phyloP scores from a whole-genome alignment of 768 basidiomycete species.

The Mycena alexandri region DNA sequence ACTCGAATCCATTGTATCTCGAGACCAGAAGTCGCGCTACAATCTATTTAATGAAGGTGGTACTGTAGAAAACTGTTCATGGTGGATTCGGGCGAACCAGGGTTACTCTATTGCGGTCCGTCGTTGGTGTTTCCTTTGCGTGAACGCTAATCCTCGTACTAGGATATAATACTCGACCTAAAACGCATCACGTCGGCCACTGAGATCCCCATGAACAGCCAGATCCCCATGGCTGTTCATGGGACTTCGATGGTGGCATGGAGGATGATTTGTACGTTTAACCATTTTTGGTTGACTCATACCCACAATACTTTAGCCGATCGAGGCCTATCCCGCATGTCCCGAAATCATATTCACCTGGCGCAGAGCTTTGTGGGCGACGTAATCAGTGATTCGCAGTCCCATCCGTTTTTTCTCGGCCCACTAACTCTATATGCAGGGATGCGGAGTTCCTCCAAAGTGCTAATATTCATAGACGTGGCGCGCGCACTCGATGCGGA shows the following conservation, averaged over 20 bases:
- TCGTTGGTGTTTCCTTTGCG: background rate
- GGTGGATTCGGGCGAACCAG: constrained; percentile 82
- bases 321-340: constrained; percentile 74
- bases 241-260: constrained; percentile 70
- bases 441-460: constrained; percentile 67
- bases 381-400: constrained; percentile 65
- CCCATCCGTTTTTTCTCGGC: background rate
- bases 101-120: constrained; percentile 62
- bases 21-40: constrained; percentile 65
- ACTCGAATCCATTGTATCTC: constrained; percentile 63
- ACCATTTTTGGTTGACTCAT: background rate
- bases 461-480: constrained; percentile 79
- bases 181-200: constrained; percentile 60
- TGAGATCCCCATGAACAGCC: constrained; percentile 58
- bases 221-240: constrained; percentile 68
- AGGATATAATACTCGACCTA: constrained; percentile 59
- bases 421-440: constrained; percentile 20
- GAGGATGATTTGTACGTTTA: constrained; percentile 63
- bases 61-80: constrained; percentile 45
- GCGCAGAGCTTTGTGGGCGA: constrained; percentile 68
- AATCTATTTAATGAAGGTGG: constrained; percentile 57
- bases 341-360: constrained; percentile 80
- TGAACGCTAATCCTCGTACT: background rate
- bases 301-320: constrained; percentile 51
- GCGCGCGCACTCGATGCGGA: constrained; percentile 63